Evolutionary conservation across 2,329 filamentous ascomycete species (phyloP).

Genomic region (Hypoxylon sp.): DNA sequence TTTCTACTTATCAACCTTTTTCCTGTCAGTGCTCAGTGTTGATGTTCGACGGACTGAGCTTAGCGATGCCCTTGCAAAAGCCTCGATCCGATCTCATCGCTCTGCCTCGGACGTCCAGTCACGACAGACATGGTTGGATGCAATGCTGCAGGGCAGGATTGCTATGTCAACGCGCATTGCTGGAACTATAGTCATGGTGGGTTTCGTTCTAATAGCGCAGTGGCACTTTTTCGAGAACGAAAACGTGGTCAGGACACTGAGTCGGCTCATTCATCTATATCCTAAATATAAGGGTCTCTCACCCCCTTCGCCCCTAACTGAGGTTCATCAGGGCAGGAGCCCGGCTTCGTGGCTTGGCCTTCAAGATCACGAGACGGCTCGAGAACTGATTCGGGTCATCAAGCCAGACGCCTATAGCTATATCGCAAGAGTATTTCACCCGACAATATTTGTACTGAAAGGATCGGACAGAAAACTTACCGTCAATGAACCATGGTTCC

Average conservation of each 20-base stretch:
- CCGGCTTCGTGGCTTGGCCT: slow-evolving; percentile 78
- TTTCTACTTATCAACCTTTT: slow-evolving; percentile 81
- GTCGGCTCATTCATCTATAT: slow-evolving; percentile 47
- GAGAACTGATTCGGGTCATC: slow-evolving; percentile 78
- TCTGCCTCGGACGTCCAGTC: slow-evolving; percentile 38
- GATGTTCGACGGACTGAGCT: slow-evolving; percentile 81
- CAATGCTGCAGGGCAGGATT: slow-evolving; percentile 69
- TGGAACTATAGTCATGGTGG: slow-evolving; percentile 75
- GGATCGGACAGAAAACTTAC: slow-evolving; percentile 71
- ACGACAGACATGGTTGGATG: slow-evolving; percentile 66
- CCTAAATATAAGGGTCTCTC: slow-evolving; percentile 44
- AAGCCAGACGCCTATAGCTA: slow-evolving; percentile 77
- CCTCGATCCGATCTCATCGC: slow-evolving; percentile 52
- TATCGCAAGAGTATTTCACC: slow-evolving; percentile 77
- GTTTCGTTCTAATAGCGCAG: slow-evolving; percentile 76
- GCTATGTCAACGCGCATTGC: slow-evolving; percentile 78
- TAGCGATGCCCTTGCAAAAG: slow-evolving; percentile 72
- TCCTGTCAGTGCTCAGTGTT: slow-evolving; percentile 79
- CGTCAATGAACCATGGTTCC: slow-evolving; percentile 57
- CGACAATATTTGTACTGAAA: slow-evolving; percentile 75
- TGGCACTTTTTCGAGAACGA: slow-evolving; percentile 78
- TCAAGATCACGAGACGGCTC: slow-evolving; percentile 81
- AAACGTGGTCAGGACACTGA: slow-evolving; percentile 51
- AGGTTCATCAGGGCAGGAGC: slow-evolving; percentile 78
- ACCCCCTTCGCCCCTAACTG: slow-evolving; percentile 58